Conservation (phyloP, 225 moss, liverwort and hornwort genomes). For the Rhytidiadelphus loreus region DNA sequence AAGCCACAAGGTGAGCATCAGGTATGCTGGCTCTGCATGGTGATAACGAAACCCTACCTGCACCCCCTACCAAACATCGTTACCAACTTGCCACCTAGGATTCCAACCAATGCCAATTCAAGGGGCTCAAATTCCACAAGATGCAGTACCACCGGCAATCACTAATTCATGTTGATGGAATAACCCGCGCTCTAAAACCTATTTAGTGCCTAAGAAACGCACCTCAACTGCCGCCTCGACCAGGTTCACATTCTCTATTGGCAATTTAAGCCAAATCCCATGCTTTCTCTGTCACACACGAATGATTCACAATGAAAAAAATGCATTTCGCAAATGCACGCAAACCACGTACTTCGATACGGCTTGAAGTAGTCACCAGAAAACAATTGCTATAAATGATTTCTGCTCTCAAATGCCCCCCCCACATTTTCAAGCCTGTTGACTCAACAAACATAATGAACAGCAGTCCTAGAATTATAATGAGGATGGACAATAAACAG, state of each 20-base stretch:
- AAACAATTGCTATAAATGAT: neutral
- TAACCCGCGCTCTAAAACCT: neutral
- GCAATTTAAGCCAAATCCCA: slow-evolving; percentile 44
- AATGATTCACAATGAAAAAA: neutral
- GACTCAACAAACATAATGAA: neutral
- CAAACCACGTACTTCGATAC: neutral
- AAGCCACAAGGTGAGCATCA: slow-evolving; percentile 69
- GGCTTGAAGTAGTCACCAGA: neutral
- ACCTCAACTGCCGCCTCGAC: slow-evolving; percentile 36
- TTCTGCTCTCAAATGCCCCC: neutral
- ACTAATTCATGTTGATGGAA: neutral
- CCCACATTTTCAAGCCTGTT: neutral
- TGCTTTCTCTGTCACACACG: slow-evolving; percentile 17
- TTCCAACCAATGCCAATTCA: neutral
- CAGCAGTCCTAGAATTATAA: neutral
- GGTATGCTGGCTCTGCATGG: slow-evolving; percentile 53
- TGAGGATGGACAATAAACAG: neutral
- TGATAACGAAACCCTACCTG: slow-evolving; percentile 64
- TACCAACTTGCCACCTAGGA: neutral
- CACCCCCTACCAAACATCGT: slow-evolving; percentile 1
- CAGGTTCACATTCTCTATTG: slow-evolving; percentile 32
- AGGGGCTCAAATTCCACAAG: neutral
- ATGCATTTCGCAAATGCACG: neutral
- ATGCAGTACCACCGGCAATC: neutral
- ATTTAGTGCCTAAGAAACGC: neutral